A percentile compares a stretch with the other conserved stretches of the same genome.
Evolutionary conservation across 352 stramenopile genomes (phyloP).

Genomic region (Phytophthora idaei): DNA sequence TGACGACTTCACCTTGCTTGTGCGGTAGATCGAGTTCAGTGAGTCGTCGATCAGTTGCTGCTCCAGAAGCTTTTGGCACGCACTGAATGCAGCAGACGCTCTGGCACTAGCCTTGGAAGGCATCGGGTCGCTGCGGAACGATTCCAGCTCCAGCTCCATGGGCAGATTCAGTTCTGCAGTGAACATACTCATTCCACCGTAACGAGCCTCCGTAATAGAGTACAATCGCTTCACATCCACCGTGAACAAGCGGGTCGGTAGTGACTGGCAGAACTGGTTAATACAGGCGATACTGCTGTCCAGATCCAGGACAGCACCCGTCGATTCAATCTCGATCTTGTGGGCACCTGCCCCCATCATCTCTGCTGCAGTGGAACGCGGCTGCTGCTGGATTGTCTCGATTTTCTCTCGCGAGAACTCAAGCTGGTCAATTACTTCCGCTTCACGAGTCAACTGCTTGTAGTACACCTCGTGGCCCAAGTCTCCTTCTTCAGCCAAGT

Average conservation of each 20-base stretch:
- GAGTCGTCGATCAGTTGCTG: conserved; percentile 60
- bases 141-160: conserved; percentile 48
- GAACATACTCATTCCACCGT: conserved; percentile 54
- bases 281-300: conserved; percentile 77
- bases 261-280: conserved; percentile 81
- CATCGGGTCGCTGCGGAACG: conserved; percentile 54
- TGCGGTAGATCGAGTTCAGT: conserved; percentile 80
- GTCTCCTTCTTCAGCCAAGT: conserved; percentile 64
- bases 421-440: conserved; percentile 59
- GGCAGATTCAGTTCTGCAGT: conserved; percentile 59
- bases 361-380: conserved; percentile 53
- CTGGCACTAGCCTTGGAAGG: conserved; percentile 65
- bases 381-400: conserved; percentile 61
- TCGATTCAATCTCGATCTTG: conserved; percentile 51
- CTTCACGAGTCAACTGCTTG: conserved; percentile 48
- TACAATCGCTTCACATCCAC: conserved; percentile 66
- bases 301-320: conserved; percentile 71
- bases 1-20: conserved; percentile 48
- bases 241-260: conserved; percentile 59
- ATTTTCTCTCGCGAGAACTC: conserved; percentile 74
- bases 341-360: conserved; percentile 43
- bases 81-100: conserved; percentile 61
- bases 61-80: conserved; percentile 60
- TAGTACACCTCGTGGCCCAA: conserved; percentile 54
- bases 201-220: conserved; percentile 38